A percentile compares a stretch with the other conserved stretches of the same genome.
Evolutionary conservation across 192 early-diverging fungal species (phyloP).

Genomic region (Obelidium mucronatum): DNA sequence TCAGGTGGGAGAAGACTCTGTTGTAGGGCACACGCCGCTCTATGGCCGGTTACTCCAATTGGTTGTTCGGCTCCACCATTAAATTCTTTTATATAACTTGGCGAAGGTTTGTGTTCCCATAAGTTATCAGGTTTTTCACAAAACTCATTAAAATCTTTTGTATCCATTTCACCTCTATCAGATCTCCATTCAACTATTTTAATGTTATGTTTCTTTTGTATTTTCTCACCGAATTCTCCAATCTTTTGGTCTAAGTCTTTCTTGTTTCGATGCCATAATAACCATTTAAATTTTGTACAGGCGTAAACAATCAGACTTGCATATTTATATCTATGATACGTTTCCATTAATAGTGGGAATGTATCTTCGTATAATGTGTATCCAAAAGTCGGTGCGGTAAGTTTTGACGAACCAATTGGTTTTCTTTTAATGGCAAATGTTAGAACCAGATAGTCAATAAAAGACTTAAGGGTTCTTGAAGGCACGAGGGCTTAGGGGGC

Average conservation of each 20-base stretch:
- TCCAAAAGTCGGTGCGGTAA: too few relatives aligned
- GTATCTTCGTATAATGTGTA: too few relatives aligned
- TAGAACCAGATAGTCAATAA: too few relatives aligned
- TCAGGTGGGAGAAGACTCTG: too few relatives aligned
- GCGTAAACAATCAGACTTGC: not conserved
- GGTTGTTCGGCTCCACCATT: not conserved
- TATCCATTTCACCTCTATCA: not conserved
- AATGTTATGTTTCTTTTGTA: not conserved
- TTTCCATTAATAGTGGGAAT: too few relatives aligned
- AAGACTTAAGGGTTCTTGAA: too few relatives aligned
- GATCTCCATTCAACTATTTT: slow-evolving; percentile 3
- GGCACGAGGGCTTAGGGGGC: too few relatives aligned
- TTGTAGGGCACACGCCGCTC: too few relatives aligned
- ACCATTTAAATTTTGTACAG: not conserved
- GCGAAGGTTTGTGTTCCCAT: not conserved
- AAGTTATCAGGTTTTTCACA: not conserved
- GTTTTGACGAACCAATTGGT: too few relatives aligned
- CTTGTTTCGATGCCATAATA: not conserved
- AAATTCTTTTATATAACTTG: slow-evolving; percentile 20
- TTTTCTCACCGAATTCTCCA: not conserved
- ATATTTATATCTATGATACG: slow-evolving; percentile 1
- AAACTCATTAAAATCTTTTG: not conserved
- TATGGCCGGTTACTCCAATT: not conserved
- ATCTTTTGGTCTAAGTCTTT: not conserved
- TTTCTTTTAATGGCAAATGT: too few relatives aligned